These are phyloP conservation scores for Geotrichum carabidarum DNA, from an alignment of 1,139 yeast genomes.

Conservation along the genomic window DNA sequence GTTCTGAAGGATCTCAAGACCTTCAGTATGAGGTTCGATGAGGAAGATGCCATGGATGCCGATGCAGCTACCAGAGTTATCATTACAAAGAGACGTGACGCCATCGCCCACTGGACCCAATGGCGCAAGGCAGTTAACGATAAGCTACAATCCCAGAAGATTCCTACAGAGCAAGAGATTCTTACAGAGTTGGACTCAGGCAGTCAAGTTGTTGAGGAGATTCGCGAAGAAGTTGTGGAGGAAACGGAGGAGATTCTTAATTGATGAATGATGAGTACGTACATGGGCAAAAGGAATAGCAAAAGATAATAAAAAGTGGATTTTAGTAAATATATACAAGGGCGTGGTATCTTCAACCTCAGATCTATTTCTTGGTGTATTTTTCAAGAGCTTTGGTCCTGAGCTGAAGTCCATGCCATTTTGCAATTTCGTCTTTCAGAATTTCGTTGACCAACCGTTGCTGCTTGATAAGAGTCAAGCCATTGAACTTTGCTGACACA, in stretches of 20 bases:
- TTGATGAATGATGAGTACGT: conserved; percentile 29
- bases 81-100: conserved; percentile 75
- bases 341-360: not conserved
- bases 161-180: conserved; percentile 33
- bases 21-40: conserved; percentile 90
- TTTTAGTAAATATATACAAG: not conserved
- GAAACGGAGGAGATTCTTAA: conserved; percentile 75
- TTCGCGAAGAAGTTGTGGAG: conserved; percentile 69
- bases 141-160: conserved; percentile 45
- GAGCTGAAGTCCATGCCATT: conserved; percentile 94
- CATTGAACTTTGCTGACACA: conserved; percentile 69
- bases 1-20: conserved; percentile 85
- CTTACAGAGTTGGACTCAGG: conserved; percentile 39
- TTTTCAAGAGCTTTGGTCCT: conserved; percentile 48
- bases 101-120: conserved; percentile 78
- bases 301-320: not conserved
- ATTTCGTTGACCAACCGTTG: conserved; percentile 82
- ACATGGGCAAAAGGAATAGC: not conserved
- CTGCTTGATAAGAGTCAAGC: conserved; percentile 79
- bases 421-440: conserved; percentile 74
- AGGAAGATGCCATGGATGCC: conserved; percentile 94
- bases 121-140: conserved; percentile 62
- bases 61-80: conserved; percentile 88
- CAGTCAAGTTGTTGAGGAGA: conserved; percentile 53
- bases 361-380: conserved; percentile 6